Evolutionary conservation across 2,329 filamentous ascomycete species (phyloP).

Genomic region (Cyphellophora europaea): DNA sequence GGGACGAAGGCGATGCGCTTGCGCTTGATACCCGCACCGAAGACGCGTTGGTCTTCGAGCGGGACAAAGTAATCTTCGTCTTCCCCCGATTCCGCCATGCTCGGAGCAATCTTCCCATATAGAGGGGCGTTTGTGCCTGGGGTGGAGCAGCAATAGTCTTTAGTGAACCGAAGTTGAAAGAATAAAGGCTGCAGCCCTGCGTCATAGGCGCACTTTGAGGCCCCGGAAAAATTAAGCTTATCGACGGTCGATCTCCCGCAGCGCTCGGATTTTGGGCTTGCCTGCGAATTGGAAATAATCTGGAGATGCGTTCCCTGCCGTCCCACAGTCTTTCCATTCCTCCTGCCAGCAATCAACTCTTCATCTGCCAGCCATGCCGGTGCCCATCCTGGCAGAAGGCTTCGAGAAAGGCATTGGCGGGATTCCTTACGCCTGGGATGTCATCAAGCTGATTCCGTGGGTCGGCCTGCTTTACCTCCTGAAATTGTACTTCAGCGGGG

Average conservation of each 20-base stretch:
- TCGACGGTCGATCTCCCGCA: too few species aligned
- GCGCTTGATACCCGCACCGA: conserved; percentile 54
- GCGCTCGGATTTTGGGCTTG: too few species aligned
- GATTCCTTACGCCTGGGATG: conserved; percentile 44
- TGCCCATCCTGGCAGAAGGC: conserved; percentile 48
- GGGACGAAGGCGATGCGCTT: conserved; percentile 53
- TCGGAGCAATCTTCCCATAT: too few species aligned
- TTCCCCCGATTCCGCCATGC: too few species aligned
- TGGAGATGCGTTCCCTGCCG: too few species aligned
- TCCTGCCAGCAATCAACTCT: too few species aligned
- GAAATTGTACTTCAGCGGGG: conserved; percentile 73
- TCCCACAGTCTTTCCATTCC: too few species aligned
- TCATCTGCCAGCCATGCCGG: conserved; percentile 42
- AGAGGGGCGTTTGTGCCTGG: too few species aligned
- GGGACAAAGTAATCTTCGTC: conserved; percentile 51
- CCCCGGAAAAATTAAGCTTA: background rate
- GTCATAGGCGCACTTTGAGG: too few species aligned
- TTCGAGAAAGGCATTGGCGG: conserved; percentile 44
- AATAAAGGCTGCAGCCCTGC: too few species aligned
- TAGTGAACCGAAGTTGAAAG: too few species aligned
- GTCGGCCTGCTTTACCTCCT: conserved; percentile 44
- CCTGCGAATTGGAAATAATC: too few species aligned
- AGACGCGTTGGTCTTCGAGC: conserved; percentile 49
- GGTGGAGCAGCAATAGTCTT: background rate
- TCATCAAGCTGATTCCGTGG: conserved; percentile 44